Percentiles rank a stretch among this genome's conserved stretches.
Conservation (phyloP, 345 rosid genomes). For the Aegle marmelos region DNA sequence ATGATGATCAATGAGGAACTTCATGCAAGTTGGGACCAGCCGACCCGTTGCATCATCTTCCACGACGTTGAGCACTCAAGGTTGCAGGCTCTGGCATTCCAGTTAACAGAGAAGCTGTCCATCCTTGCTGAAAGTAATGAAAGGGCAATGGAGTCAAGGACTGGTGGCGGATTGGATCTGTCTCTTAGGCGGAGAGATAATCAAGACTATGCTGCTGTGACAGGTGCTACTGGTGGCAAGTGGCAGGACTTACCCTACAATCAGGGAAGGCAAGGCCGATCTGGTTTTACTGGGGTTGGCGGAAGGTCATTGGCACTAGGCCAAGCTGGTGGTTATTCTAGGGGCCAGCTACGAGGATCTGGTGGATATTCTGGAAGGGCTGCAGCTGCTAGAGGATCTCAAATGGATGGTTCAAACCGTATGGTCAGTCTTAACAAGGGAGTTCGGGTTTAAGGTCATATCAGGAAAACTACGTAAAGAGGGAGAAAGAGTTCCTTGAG, state of each 20-base stretch:
- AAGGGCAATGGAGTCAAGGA: slow-evolving; percentile 70
- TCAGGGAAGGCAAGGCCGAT: slow-evolving; percentile 64
- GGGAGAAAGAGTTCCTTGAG: neutral
- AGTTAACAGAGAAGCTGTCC: slow-evolving; percentile 66
- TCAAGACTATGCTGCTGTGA: slow-evolving; percentile 49
- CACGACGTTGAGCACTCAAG: slow-evolving; percentile 67
- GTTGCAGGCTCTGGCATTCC: slow-evolving; percentile 79
- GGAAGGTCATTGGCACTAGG: slow-evolving; percentile 39
- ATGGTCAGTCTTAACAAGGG: slow-evolving; percentile 77
- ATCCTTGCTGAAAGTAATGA: slow-evolving; percentile 74
- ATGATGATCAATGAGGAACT: slow-evolving; percentile 86
- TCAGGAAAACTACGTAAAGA: neutral
- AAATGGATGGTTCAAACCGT: slow-evolving; percentile 52
- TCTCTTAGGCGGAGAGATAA: slow-evolving; percentile 58
- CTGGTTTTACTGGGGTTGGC: slow-evolving; percentile 37
- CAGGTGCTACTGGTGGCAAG: slow-evolving; percentile 43
- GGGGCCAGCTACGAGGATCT: slow-evolving; percentile 46
- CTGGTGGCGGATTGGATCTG: slow-evolving; percentile 68
- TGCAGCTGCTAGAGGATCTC: slow-evolving; percentile 45
- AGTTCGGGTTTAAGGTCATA: slow-evolving; percentile 28
- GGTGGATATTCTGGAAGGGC: slow-evolving; percentile 52
- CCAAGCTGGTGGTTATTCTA: slow-evolving; percentile 46
- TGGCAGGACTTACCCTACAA: slow-evolving; percentile 59
- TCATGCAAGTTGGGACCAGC: slow-evolving; percentile 87
- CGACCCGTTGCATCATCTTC: slow-evolving; percentile 67